Evolutionary conservation across 2,329 filamentous ascomycete species (phyloP), one percentile per base, ranked within the genome.

Genomic region (Fusarium drepaniforme): DNA sequence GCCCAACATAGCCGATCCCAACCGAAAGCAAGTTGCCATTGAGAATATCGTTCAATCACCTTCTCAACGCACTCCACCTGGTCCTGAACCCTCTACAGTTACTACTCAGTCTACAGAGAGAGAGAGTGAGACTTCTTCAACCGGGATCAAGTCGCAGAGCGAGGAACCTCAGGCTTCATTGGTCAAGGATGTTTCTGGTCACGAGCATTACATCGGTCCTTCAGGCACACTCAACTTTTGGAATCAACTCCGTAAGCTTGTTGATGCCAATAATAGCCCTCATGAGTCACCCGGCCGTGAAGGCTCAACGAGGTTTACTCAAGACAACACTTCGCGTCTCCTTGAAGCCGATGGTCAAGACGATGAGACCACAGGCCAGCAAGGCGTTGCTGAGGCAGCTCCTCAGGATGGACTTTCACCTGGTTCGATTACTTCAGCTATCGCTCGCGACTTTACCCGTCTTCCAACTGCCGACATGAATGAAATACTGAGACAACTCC

Each of bases 181-280:
- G 7, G 79, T 83, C 8, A 77, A 77, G 13, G 83, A 84, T 30
- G 79, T 80, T 1, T 77, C 81, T 15, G 83, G 83, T 0, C 80
- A 80, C 49, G 79, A 81, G 67, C 82, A 84, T 61, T 84, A 83
- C 49, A 83, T 84, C 30, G 82, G 83, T 0, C 82, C 82, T 5
- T 84, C 82, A 0, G 82, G 83, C 2, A 83, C 80, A 3, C 77
- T 84, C 16, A 80, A 81, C 65, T 84, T 84, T 58, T 74, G 82
- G 56, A 81, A 80, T 3, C 79, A 83, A 63, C 77, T 84, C 1
- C 80, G 83, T 3, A 70, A 80, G n/a, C 75, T 83, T 1, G 69
- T 83, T 7, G 68, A 80, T 4, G 72, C 77, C 2, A 77, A 76
- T 18, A 70, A 76, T 8, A 59, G 59, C 2, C n/a, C 63, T 3